phyloP scores from a whole-genome alignment of 768 basidiomycete species.

The Termitomyces sp. region DNA sequence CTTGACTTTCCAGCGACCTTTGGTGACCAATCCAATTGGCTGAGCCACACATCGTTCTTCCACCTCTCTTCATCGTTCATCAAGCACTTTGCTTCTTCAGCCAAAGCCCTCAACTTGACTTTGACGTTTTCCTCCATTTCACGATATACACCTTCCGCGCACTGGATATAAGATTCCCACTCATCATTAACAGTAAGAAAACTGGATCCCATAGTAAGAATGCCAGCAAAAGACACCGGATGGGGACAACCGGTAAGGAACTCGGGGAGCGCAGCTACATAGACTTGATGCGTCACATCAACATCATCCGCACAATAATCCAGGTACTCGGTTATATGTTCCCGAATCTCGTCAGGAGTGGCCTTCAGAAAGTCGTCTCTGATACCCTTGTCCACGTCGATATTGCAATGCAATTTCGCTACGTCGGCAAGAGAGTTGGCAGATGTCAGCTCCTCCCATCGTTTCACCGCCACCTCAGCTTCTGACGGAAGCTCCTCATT shows the following conservation, averaged over 20 bases:
- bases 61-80: slow-evolving; percentile 40
- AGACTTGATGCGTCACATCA: slow-evolving; percentile 77
- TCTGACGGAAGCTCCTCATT: slow-evolving; percentile 25
- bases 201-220: slow-evolving; percentile 86
- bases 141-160: slow-evolving; percentile 70
- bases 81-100: slow-evolving; percentile 62
- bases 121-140: slow-evolving; percentile 74
- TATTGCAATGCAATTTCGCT: slow-evolving; percentile 82
- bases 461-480: slow-evolving; percentile 32
- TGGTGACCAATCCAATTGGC: slow-evolving; percentile 93
- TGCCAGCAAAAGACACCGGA: slow-evolving; percentile 89
- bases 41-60: slow-evolving; percentile 77
- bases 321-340: slow-evolving; percentile 67
- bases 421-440: slow-evolving; percentile 91
- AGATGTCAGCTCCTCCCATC: slow-evolving; percentile 93
- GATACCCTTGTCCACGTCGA: slow-evolving; percentile 70
- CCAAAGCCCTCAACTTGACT: slow-evolving; percentile 60
- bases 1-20: slow-evolving; percentile 71
- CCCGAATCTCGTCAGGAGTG: slow-evolving; percentile 57
- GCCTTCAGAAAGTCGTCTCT: slow-evolving; percentile 73
- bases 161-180: slow-evolving; percentile 80
- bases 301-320: slow-evolving; percentile 87
- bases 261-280: slow-evolving; percentile 65
- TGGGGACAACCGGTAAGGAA: slow-evolving; percentile 84
- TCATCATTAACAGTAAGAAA: slow-evolving; percentile 86